Evolutionary conservation across 1,139 yeast genomes (phyloP), one percentile per base, ranked within the genome.

Genomic region (Taiozyma sp.): DNA sequence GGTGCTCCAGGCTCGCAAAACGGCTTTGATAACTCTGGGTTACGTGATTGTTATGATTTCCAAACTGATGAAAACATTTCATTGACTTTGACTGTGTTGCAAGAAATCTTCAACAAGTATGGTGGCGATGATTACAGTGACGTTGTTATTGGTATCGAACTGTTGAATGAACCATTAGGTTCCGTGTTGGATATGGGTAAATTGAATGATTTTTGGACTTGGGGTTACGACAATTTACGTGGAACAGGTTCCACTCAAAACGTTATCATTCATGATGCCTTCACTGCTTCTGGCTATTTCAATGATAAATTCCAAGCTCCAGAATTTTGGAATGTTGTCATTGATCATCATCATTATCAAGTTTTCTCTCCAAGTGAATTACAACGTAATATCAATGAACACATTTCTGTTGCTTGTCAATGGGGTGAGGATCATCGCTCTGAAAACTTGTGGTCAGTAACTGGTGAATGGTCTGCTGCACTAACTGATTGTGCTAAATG

Each of bases 271-370:
- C 76, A 73, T 50, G 76, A 72, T 54, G 76, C 96, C 1, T 92
- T 90, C 76, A 73, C 80, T 66, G 66, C 75, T 8, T 60, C 72
- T 38, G 76, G 79, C 45, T 85, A 81, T 72, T 89, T 90, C 85
- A 78, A 87, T 65, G 71, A 73, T 63, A 82, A 70, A 69, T 72
- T 68, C 70, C 62, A 60, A 54, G 53, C 67, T 22, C 30, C 46
- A 4, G 70, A 49, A 16, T 77, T 72, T 68, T 81, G 83, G 80
- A 82, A 84, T 62, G 86, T 87, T 48, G 83, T 88, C 32, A 69
- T 91, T 48, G 97, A 92, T 68, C 97, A 91, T 71, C 97, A 92
- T 67, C 87, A 87, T 66, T 93, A 93, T 74, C 96, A 90, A 72
- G 95, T 89, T 13, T 93, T 93, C 67, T 75, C 84, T 40, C 70